Conservation (phyloP, 108 stramenopile species). For the Nitzschia sp. region DNA sequence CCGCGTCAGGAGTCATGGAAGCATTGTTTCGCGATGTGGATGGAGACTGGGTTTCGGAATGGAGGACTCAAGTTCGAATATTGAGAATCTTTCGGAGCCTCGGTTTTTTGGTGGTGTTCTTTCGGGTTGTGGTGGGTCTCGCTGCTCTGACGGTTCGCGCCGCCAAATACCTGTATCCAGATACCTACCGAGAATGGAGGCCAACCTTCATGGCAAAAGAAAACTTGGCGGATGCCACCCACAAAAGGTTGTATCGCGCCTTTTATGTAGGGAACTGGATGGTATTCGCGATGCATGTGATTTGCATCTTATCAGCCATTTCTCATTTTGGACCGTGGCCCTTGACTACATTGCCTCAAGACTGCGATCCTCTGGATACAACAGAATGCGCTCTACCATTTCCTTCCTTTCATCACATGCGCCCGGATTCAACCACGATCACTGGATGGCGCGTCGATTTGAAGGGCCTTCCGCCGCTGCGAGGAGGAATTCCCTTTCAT, state of each 20-base stretch:
- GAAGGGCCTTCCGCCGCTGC: constrained; percentile 37
- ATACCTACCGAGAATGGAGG: constrained; percentile 16
- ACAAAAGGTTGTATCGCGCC: not conserved
- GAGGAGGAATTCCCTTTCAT: constrained; percentile 40
- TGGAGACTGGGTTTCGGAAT: constrained; percentile 22
- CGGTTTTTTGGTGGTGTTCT: constrained; percentile 18
- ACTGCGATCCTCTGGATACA: constrained; percentile 67
- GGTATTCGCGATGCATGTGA: constrained; percentile 12
- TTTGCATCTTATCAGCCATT: constrained; percentile 18
- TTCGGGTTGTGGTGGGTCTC: not conserved
- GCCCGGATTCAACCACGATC: constrained; percentile 34
- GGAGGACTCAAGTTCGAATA: constrained; percentile 4
- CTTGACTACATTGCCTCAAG: constrained; percentile 1
- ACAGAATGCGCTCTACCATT: constrained; percentile 78
- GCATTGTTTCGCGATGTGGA: constrained; percentile 26
- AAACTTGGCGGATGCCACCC: constrained; percentile 6
- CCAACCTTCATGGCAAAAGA: constrained; percentile 16
- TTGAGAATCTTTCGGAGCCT: constrained; percentile 6
- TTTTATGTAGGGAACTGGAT: not conserved
- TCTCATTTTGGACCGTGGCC: constrained; percentile 45
- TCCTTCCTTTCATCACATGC: constrained; percentile 69
- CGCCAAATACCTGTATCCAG: not conserved
- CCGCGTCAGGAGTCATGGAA: not conserved
- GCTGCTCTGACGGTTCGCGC: constrained; percentile 4
- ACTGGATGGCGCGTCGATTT: constrained; percentile 60